Conservation (phyloP, 2,329 filamentous ascomycete species). For the Alternaria burnsii region DNA sequence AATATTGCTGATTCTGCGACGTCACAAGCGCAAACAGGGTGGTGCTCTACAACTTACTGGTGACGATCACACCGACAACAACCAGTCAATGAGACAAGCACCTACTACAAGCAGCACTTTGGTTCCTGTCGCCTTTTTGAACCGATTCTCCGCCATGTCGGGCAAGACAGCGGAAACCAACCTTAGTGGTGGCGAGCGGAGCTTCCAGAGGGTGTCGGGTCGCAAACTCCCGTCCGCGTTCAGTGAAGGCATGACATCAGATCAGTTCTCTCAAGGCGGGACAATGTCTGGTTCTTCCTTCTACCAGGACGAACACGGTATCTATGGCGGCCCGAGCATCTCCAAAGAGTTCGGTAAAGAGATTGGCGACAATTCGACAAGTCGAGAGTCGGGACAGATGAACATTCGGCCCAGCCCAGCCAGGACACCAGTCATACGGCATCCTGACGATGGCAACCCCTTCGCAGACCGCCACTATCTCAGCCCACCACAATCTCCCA, state of each 20-base stretch:
- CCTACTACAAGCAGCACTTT: constrained; percentile 50
- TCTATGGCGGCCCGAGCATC: constrained; percentile 46
- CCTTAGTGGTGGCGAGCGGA: constrained; percentile 51
- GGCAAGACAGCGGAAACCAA: constrained; percentile 48
- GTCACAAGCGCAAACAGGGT: constrained; percentile 56
- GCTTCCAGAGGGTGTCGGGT: constrained; percentile 58
- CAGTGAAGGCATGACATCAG: constrained; percentile 58
- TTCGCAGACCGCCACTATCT: constrained; percentile 35
- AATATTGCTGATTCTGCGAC: constrained; percentile 62
- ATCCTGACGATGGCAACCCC: constrained; percentile 45
- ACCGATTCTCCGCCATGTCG: constrained; percentile 51
- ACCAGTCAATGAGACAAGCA: constrained; percentile 50
- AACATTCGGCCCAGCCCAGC: constrained; percentile 65
- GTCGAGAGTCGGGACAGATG: constrained; percentile 35
- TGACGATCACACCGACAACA: constrained; percentile 34
- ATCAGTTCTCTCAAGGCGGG: constrained; percentile 43
- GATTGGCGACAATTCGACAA: constrained; percentile 30
- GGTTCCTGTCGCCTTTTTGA: constrained; percentile 50
- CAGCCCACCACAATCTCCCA: constrained; percentile 53
- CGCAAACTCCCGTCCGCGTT: constrained; percentile 60
- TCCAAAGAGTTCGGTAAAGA: constrained; percentile 41
- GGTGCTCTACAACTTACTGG: constrained; percentile 44
- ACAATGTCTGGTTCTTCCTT: constrained; percentile 53
- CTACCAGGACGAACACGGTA: constrained; percentile 56
- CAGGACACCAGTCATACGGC: constrained; percentile 67